Conservation (phyloP, 108 stramenopile genomes). For the Hondaea fermentalgiana region DNA sequence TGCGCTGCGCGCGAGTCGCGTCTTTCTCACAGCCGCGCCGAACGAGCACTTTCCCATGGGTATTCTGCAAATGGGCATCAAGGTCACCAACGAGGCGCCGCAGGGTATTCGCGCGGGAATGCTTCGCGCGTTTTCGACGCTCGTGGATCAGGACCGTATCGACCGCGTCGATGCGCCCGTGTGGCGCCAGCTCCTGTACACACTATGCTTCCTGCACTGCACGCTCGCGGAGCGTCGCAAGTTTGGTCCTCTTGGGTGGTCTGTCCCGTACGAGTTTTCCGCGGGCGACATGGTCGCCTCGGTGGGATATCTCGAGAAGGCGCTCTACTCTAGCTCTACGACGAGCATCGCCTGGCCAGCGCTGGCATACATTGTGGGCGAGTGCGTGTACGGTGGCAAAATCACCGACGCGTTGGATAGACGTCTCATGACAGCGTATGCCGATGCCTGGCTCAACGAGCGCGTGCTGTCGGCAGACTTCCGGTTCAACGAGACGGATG, state of each 20-base stretch:
- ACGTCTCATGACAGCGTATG: constrained; percentile 71
- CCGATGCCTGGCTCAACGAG: constrained; percentile 70
- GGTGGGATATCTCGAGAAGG: constrained; percentile 78
- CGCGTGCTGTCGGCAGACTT: constrained; percentile 62
- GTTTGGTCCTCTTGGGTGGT: constrained; percentile 82
- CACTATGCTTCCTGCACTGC: constrained; percentile 76
- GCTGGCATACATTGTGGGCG: constrained; percentile 83
- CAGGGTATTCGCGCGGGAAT: constrained; percentile 74
- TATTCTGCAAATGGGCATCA: constrained; percentile 80
- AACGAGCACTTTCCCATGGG: constrained; percentile 74
- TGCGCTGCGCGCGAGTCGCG: constrained; percentile 71
- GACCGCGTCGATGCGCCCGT: constrained; percentile 67
- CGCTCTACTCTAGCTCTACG: constrained; percentile 68
- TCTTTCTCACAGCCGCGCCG: constrained; percentile 81
- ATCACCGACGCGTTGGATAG: constrained; percentile 80
- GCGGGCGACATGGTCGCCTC: constrained; percentile 77
- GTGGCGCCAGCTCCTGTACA: constrained; percentile 76
- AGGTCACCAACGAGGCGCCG: constrained; percentile 83
- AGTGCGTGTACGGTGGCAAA: constrained; percentile 87
- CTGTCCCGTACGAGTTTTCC: constrained; percentile 82
- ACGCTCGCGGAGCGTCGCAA: constrained; percentile 82
- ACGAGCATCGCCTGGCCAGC: constrained; percentile 67
- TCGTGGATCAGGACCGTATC: constrained; percentile 79
- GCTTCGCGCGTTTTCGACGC: constrained; percentile 71
- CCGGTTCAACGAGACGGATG: constrained; percentile 59